Conservation (phyloP, 2,329 filamentous ascomycete genomes). For the Dactylellina parvicollis region DNA sequence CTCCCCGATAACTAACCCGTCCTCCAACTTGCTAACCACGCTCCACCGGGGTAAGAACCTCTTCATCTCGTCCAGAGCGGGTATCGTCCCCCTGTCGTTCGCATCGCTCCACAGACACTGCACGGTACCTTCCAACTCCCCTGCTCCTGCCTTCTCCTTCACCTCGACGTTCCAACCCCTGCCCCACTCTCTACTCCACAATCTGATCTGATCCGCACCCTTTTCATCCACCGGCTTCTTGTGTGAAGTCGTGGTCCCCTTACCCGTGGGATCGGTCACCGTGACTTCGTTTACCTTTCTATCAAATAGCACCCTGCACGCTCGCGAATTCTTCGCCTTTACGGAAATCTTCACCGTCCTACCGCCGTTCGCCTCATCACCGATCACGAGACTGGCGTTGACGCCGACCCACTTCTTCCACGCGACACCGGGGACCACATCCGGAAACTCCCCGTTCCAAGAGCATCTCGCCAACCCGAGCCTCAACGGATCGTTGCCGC, state of each 20-base stretch:
- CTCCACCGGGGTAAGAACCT: constrained; percentile 83
- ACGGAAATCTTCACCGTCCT: constrained; percentile 72
- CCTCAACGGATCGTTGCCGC: constrained; percentile 63
- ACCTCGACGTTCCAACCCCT: constrained; percentile 80
- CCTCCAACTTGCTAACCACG: constrained; percentile 76
- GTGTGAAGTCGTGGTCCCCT: constrained; percentile 71
- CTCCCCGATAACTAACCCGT: constrained; percentile 80
- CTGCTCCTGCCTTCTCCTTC: constrained; percentile 52
- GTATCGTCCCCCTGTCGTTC: constrained; percentile 75
- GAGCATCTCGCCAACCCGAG: constrained; percentile 72
- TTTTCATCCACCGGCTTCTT: constrained; percentile 68
- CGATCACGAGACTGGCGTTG: constrained; percentile 66
- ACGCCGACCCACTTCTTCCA: constrained; percentile 73
- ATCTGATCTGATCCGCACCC: constrained; percentile 74
- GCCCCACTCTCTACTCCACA: constrained; percentile 85
- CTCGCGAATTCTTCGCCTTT: constrained; percentile 77
- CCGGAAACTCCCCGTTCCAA: constrained; percentile 75
- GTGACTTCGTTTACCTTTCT: not conserved
- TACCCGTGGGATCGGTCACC: constrained; percentile 62
- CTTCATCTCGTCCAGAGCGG: constrained; percentile 81
- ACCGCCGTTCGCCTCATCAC: constrained; percentile 61
- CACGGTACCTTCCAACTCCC: constrained; percentile 70
- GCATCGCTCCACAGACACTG: constrained; percentile 89
- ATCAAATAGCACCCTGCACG: constrained; percentile 72
- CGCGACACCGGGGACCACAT: constrained; percentile 66